Evolutionary conservation across 2,329 filamentous ascomycete genomes (phyloP), one percentile per base, ranked within the genome.

Genomic region (Cadophora sp.): DNA sequence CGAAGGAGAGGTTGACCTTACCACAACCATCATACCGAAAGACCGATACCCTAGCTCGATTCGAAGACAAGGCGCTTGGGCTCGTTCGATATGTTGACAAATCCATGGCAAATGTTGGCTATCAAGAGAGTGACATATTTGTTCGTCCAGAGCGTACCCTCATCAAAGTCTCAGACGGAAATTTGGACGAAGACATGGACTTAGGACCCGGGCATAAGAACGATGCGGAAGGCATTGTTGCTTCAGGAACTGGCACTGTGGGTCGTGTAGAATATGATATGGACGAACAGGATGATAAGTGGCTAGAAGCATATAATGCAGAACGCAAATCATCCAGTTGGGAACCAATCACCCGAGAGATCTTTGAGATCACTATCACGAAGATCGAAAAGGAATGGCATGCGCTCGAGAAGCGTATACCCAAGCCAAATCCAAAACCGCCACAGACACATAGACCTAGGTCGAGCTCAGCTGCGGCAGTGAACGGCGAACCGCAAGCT

Each of bases 321-420:
- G 89, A 92, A 75, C 89, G 96, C 67, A 92, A 90, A 77, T 85
- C 87, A 27, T 87, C 91, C 73, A 89, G 91, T 56, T 88, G 93
- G 26, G 93, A 97, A 73, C 85, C 89, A 1, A 96, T 99, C 75
- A 97, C 94, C 60, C 92, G 94, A 24, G 94, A 97, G 71, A 89
- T 97, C 62, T 97, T 99, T 76, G 96, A 99, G 79, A 97, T 98
- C 70, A 97, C 94, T 19, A 97, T 99, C 81, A 99, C 96, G 11
- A 97, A 97, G 79, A 97, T 99, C 68, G 96, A 99, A 80, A 97
- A 97, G 80, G 95, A 98, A 79, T 99, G 96, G 93, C 93, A 98
- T 79, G 92, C 93, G 6, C 83, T 99, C 8, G 96, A 99, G 80
- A 97, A 97, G 82, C 87, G 94, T 69, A 98, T 99, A 77, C 96